A percentile compares a stretch with the other conserved stretches of the same genome.
These are phyloP conservation scores for Cairneyella variabilis DNA, from an alignment of 495 filamentous ascomycete genomes.

Conservation along the genomic window DNA sequence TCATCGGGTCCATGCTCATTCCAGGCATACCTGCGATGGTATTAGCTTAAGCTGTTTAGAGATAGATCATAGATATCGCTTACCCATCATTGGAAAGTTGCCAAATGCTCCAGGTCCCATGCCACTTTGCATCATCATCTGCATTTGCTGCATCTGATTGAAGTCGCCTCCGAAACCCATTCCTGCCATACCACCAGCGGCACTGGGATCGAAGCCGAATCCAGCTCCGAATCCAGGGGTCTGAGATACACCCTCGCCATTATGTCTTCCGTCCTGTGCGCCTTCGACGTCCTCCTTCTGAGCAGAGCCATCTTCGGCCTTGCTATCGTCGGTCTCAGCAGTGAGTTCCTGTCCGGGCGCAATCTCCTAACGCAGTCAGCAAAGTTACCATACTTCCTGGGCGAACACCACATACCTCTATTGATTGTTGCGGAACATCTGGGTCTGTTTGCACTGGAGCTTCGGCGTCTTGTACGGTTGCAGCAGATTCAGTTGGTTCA, in stretches of 20 bases:
- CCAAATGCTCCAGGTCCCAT: constrained; percentile 62
- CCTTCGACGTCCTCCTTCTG: not conserved
- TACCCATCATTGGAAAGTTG: constrained; percentile 83
- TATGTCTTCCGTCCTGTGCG: too few relatives aligned
- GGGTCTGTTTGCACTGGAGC: constrained; percentile 7
- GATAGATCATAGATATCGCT: too few relatives aligned
- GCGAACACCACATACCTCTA: constrained; percentile 30
- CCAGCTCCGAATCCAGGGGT: constrained; percentile 31
- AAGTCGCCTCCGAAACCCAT: constrained; percentile 58
- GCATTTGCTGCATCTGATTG: constrained; percentile 73
- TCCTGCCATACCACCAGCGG: constrained; percentile 49
- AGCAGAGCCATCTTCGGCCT: constrained; percentile 4
- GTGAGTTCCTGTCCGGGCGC: constrained; percentile 24
- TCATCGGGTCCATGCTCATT: constrained; percentile 87
- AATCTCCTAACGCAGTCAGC: constrained; percentile 19
- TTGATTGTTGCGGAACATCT: constrained; percentile 39
- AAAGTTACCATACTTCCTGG: not conserved
- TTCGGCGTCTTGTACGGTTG: not conserved
- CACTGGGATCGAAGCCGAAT: constrained; percentile 45
- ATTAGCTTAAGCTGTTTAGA: too few relatives aligned
- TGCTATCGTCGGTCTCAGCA: constrained; percentile 7
- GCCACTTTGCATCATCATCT: constrained; percentile 63
- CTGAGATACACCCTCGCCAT: constrained; percentile 30
- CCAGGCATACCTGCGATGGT: constrained; percentile 61
- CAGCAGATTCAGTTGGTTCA: constrained; percentile 1